Evolutionary conservation across 495 filamentous ascomycete species (phyloP), one percentile per base, ranked within the genome.

Genomic region (Filosporella fistucella): DNA sequence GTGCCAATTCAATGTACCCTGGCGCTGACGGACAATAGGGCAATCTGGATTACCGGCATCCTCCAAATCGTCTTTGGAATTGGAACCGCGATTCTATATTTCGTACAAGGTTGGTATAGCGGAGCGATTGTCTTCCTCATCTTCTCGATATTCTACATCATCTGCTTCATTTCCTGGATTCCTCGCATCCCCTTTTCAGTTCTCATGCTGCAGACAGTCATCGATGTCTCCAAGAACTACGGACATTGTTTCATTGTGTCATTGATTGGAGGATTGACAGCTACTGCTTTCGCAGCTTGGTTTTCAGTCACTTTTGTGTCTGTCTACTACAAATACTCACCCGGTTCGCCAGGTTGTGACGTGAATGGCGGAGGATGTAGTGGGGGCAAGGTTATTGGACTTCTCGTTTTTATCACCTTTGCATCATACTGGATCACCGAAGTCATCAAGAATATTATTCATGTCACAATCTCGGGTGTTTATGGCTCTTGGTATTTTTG

Each of bases 401-500:
- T 97, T 20, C 67, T 91, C 16, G 85, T 87, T 20, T 95, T 94
- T 65, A 77, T 89, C 42, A 94, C 89, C 0, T 95, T 96, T 58
- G 88, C 89, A 20, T 80, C 76, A 57, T 95, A 94, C 66, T 97
- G 90, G 91, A 80, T 95, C 53, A 85, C 83, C 20, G 90, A 96
- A 60, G 89, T 85, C 76, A 61, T 95, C 47, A 95, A 96, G 68
- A 96, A 95, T 63, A 88, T 84, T 13, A 85, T 96, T 28, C 90
- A 97, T 63, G 84, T 82, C 24, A 89, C 84, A 17, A 84, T 95
- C 58, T 85, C 86, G 0, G 89, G 91, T 10, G 84, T 95, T 11
- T 96, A 95, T 52, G 91, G 88, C 0, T 85, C 85, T 1, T 96
- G 91, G 91, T 97, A 95, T 67, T 96, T 95, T 70, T 82, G 72